These are phyloP conservation scores for Circinella minor DNA, from an alignment of 371 early-diverging fungal genomes.

Conservation along the genomic window DNA sequence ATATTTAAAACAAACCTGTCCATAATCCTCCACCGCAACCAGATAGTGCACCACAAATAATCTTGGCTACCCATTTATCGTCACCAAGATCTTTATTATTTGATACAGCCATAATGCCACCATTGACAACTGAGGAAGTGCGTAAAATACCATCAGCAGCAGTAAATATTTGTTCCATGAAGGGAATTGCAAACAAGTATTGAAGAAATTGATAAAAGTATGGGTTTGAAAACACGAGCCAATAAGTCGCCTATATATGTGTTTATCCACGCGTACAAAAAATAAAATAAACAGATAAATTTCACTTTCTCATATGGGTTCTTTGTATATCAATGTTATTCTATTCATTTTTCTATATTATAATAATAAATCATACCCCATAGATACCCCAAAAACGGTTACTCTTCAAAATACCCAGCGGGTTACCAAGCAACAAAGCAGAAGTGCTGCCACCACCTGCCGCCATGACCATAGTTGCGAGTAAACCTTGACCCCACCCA, in stretches of 20 bases:
- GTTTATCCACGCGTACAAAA: too few species aligned
- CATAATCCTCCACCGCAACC: conserved; percentile 64
- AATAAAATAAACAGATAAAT: too few species aligned
- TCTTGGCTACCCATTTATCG: conserved; percentile 55
- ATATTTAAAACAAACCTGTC: conserved; percentile 31
- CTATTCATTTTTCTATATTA: not conserved
- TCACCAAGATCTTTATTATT: conserved; percentile 42
- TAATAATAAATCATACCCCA: conserved; percentile 30
- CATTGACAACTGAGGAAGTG: conserved; percentile 47
- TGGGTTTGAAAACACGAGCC: conserved; percentile 45
- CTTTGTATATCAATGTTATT: too few species aligned
- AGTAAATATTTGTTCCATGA: conserved; percentile 53
- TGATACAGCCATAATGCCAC: conserved; percentile 58
- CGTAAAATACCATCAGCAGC: conserved; percentile 55
- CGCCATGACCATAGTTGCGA: conserved; percentile 61
- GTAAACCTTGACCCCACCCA: conserved; percentile 57
- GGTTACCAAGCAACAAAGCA: conserved; percentile 44
- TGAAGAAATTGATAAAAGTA: conserved; percentile 37
- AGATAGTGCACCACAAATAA: conserved; percentile 55
- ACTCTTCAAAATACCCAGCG: conserved; percentile 43
- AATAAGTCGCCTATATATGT: conserved; percentile 27
- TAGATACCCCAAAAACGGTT: conserved; percentile 50
- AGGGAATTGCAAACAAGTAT: conserved; percentile 35
- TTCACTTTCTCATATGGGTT: too few species aligned
- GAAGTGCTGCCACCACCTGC: conserved; percentile 61